These are phyloP conservation scores for Fusarium floridanum DNA, from an alignment of 2,329 filamentous ascomycete genomes.

Conservation along the genomic window DNA sequence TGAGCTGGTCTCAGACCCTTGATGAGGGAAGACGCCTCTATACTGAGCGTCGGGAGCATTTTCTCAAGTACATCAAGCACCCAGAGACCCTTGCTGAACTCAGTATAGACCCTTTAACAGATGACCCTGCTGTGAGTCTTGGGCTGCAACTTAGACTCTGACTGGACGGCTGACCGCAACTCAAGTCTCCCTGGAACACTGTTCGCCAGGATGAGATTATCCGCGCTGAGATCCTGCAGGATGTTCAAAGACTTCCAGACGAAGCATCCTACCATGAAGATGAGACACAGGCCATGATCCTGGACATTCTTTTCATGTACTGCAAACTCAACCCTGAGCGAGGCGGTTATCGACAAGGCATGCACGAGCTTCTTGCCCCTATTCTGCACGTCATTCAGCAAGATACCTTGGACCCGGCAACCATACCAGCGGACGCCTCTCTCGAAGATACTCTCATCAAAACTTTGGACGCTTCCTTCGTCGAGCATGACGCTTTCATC, in stretches of 20 bases:
- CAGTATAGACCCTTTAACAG: conserved; percentile 84
- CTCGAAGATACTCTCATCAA: conserved; percentile 70
- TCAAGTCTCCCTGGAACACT: conserved; percentile 90
- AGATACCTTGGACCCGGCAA: conserved; percentile 76
- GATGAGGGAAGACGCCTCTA: conserved; percentile 81
- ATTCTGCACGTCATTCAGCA: conserved; percentile 86
- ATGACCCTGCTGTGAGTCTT: conserved; percentile 72
- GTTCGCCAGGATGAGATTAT: conserved; percentile 86
- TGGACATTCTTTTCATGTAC: conserved; percentile 93
- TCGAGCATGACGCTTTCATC: conserved; percentile 92
- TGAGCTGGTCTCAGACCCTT: conserved; percentile 77
- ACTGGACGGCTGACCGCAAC: conserved; percentile 19
- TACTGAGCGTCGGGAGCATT: conserved; percentile 76
- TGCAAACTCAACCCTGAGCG: conserved; percentile 90
- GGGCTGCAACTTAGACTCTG: neutral
- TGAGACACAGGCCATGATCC: conserved; percentile 81
- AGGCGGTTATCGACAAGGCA: conserved; percentile 95
- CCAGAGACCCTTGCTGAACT: conserved; percentile 81
- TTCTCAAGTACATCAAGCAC: conserved; percentile 85
- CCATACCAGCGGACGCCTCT: conserved; percentile 49
- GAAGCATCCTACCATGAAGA: conserved; percentile 89
- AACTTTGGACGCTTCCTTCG: conserved; percentile 77
- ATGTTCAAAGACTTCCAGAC: conserved; percentile 93
- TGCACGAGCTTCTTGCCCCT: conserved; percentile 95
- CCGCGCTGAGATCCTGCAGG: conserved; percentile 90